Conservation (phyloP, 129 eudicot species). For the Flaveria ramosissima region DNA sequence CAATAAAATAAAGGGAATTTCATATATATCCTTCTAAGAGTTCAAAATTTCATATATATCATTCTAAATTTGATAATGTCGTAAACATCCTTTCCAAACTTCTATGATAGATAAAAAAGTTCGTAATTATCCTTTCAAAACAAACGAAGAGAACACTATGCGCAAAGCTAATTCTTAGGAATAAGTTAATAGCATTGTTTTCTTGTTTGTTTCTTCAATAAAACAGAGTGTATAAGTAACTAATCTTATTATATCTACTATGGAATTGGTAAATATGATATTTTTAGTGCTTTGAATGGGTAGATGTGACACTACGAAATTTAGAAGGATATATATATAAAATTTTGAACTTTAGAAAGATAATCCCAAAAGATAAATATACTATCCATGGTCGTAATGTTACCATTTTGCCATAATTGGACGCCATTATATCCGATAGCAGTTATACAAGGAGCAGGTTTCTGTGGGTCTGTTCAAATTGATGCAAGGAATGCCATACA, state of each 20-base stretch:
- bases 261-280: not conserved
- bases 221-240: not conserved
- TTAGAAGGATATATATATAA: not conserved
- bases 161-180: not conserved
- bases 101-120: not conserved
- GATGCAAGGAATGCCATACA: conserved; percentile 42
- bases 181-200: not conserved
- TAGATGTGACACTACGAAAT: not conserved
- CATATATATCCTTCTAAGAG: not conserved
- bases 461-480: conserved; percentile 65
- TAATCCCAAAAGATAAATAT: not conserved
- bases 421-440: conserved; percentile 84
- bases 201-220: not conserved
- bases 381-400: not conserved
- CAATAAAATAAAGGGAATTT: not conserved
- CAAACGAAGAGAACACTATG: not conserved
- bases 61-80: not conserved
- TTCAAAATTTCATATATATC: not conserved
- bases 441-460: conserved; percentile 70
- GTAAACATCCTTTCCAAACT: not conserved
- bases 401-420: conserved; percentile 85
- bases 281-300: conserved; percentile 4
- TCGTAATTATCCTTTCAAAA: not conserved
- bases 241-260: not conserved
- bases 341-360: not conserved